A percentile compares a stretch with the other conserved stretches of the same genome.
Conservation (phyloP, 1,284 basidiomycete species). For the Filobasidium uniguttulatum region DNA sequence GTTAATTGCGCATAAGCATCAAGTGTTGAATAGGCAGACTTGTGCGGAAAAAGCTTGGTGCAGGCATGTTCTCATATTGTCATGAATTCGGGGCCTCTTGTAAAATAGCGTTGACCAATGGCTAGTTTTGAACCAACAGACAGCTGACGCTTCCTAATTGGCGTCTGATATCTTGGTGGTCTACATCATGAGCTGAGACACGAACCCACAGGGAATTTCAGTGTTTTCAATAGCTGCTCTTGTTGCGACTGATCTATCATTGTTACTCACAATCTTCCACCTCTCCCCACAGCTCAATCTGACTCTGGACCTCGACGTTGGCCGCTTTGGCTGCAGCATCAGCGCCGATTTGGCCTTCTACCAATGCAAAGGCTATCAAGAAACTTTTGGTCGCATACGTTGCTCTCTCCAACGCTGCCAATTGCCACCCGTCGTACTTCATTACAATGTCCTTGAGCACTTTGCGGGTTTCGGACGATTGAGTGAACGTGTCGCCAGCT, state of each 20-base stretch:
- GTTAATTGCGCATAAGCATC: too few relatives aligned
- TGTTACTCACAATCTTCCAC: conserved; percentile 83
- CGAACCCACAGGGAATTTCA: conserved; percentile 6
- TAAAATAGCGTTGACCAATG: too few relatives aligned
- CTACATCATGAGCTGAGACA: conserved; percentile 75
- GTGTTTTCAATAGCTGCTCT: neutral
- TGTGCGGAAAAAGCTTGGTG: too few relatives aligned
- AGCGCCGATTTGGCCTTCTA: conserved; percentile 58
- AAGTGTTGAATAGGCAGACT: too few relatives aligned
- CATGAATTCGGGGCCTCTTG: too few relatives aligned
- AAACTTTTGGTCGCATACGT: conserved; percentile 87
- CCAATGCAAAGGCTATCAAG: conserved; percentile 71
- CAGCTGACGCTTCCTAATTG: conserved; percentile 69
- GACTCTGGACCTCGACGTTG: conserved; percentile 85
- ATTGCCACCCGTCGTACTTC: conserved; percentile 60
- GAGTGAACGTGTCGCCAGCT: conserved; percentile 53
- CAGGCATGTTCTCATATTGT: too few relatives aligned
- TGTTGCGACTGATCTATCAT: conserved; percentile 5
- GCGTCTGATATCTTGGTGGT: conserved; percentile 81
- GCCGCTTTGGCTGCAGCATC: conserved; percentile 75
- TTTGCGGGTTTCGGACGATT: conserved; percentile 52
- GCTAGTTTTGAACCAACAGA: conserved; percentile 32
- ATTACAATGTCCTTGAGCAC: conserved; percentile 49
- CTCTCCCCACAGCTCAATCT: conserved; percentile 94
- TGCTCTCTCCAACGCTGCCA: conserved; percentile 73